Base-by-base conservation (phyloP, 768 basidiomycete genomes). In the Serendipita sp. region DNA sequence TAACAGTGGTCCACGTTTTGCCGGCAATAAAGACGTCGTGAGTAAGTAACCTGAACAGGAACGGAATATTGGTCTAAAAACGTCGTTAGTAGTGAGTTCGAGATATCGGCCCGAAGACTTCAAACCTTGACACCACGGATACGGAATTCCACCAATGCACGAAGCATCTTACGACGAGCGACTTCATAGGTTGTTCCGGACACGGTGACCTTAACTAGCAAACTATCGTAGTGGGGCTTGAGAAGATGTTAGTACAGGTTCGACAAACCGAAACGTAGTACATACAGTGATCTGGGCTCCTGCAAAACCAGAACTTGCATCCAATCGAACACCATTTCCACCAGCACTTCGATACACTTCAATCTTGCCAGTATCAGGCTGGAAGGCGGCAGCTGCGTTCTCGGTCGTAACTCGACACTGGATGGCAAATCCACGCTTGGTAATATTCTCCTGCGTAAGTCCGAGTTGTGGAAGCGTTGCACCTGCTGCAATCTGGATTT, bases 401-500 rank as follows among this genome's bases (percentile, higher is more conserved):
- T 99, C 96, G 30, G 96, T 98, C 47, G 96, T 98, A 75, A 99
- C 81, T 76, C 96, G 94, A 75, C 93, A 96, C 73, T 99, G 96
- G 66, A 99, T 98, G 1, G 96, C 95, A 73, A 89, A 97, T 38
- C 96, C 96, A 66, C 96, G 88, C 76, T 91, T 92, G 67, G 86
- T 86, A 74, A 99, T 92, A 63, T 92, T 88, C 34, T 98, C 94
- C 75, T 98, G 96, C 2, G 89, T 91, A 62, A 99, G 79, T 65
- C 96, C 96, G 67, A 98, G 86, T 73, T 96, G 92, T 7, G 92
- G 86, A 48, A 98, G 84, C 51, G 93, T 89, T 3, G 94, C 96
- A 63, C 96, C 96, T 62, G 93, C 96, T n/a, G 95, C 95, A 70
- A 99, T 97, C 77, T 98, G 96, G 69, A 99, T 98, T 75, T 98